Conservation (phyloP, 768 basidiomycete genomes). For the Tricholoma furcatifolium region DNA sequence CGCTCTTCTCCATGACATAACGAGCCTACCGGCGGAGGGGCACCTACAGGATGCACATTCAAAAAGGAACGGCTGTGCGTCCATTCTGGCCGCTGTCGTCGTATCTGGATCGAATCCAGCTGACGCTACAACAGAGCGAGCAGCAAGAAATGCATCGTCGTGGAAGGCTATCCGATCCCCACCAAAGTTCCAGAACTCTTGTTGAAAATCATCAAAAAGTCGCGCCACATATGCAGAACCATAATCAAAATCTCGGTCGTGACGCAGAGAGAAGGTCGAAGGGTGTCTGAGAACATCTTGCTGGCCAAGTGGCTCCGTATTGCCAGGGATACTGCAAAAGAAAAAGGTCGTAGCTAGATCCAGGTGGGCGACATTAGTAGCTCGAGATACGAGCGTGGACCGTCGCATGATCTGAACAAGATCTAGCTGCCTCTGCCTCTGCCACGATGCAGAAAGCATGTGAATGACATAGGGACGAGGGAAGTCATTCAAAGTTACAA, state of each 20-base stretch:
- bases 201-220: slow-evolving; percentile 21
- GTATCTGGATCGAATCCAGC: slow-evolving; percentile 23
- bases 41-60: slow-evolving; percentile 23
- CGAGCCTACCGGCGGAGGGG: slow-evolving; percentile 13
- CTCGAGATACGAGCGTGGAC: slow-evolving; percentile 6
- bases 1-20: slow-evolving; percentile 24
- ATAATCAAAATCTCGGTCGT: slow-evolving; percentile 9
- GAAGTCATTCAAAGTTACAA: slow-evolving; percentile 14
- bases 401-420: slow-evolving; percentile 19
- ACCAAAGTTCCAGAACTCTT: slow-evolving; percentile 22
- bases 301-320: slow-evolving; percentile 19
- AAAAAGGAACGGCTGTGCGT: slow-evolving; percentile 21
- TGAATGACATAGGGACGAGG: slow-evolving; percentile 12
- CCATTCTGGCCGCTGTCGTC: slow-evolving; percentile 23
- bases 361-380: slow-evolving; percentile 12
- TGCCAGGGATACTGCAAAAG: slow-evolving; percentile 9
- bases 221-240: slow-evolving; percentile 10
- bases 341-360: slow-evolving; percentile 27
- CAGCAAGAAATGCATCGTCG: slow-evolving; percentile 18
- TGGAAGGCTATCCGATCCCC: slow-evolving; percentile 18
- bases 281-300: slow-evolving; percentile 19
- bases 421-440: slow-evolving; percentile 7
- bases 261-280: slow-evolving; percentile 11
- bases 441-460: slow-evolving; percentile 16
- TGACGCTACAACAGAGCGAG: slow-evolving; percentile 13